These are phyloP conservation scores for Sonneratia alba DNA, from an alignment of 345 rosid species.

Conservation along the genomic window DNA sequence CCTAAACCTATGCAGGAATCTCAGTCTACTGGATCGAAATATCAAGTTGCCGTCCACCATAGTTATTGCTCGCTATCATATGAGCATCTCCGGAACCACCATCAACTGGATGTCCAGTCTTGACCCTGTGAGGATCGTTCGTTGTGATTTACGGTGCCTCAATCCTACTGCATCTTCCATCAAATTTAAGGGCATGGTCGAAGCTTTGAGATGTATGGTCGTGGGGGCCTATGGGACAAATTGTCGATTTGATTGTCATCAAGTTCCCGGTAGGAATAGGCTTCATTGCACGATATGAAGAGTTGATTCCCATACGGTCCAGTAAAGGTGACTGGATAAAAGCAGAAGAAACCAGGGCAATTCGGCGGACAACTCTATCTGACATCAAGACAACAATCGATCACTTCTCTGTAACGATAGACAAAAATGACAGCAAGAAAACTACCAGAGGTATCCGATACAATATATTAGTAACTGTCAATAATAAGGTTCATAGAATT, in stretches of 20 bases:
- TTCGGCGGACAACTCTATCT: background rate
- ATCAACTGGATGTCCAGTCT: too few species aligned
- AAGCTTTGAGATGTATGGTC: too few species aligned
- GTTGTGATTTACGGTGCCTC: too few species aligned
- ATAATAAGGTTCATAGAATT: constrained; percentile 2
- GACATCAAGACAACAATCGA: background rate
- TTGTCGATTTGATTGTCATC: too few species aligned
- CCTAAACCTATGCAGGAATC: background rate
- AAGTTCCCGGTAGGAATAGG: too few species aligned
- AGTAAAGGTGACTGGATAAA: background rate
- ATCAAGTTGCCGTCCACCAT: background rate
- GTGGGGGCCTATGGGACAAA: too few species aligned
- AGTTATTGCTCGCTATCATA: background rate
- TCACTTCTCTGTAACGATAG: background rate
- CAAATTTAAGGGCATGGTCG: too few species aligned
- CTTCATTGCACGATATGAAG: too few species aligned
- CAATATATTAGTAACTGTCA: background rate
- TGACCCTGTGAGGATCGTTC: too few species aligned
- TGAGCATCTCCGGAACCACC: background rate
- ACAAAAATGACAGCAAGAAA: background rate
- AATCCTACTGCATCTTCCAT: too few species aligned
- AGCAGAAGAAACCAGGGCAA: background rate
- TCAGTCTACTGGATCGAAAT: background rate
- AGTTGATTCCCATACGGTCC: too few species aligned
- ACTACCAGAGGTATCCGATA: background rate